Base-by-base conservation (phyloP, 805 yeast genomes). In the Candida bentonensis region DNA sequence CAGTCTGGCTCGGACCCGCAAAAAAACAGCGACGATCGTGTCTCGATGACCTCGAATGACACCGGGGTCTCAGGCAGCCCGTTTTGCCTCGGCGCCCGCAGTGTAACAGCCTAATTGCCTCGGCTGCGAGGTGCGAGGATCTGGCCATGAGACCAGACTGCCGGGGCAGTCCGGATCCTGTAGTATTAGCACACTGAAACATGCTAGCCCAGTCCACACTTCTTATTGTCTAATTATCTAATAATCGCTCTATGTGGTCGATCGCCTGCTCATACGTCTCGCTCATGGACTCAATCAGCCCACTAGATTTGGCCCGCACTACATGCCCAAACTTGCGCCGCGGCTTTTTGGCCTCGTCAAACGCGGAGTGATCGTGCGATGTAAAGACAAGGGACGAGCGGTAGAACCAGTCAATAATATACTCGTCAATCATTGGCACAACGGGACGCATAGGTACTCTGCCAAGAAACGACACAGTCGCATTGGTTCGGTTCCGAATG, bases 321-420 rank as follows among this genome's bases (percentile, higher is more conserved):
- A 30, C 36, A 30, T 30, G 36, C 20, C 36, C 36, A 15, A 30
- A 30, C 17, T 30, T 30, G 11, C 36, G 11, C 7, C 36, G 11
- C 17, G 36, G 36, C 20, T 30, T 30, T 15, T 30, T 30, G 11
- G 36, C 11, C 20, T 30, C 36, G 7, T 30, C 36, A 17, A 30
- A 30, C 5, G 36, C 36, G 5, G 36, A 30, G n/a, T 92, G 94
- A 47, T 71, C 72, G 44, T 69, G 65, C 42, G 85, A 71, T 2
- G 96, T 76, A 61, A 87, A 88, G 0, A 89, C 74, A 22, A 89
- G 72, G 1, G 96, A 85, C 54, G 84, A 82, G 50, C 79, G 78
- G 65, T 78, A 87, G 62, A 78, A 92, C 96, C 96, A 88, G 56
- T 88, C 96, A 15, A 83, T 74, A 64, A 88, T 73, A 5, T 82